Conservation (phyloP, 257 asterid genomes). For the Osmanthus fragrans region DNA sequence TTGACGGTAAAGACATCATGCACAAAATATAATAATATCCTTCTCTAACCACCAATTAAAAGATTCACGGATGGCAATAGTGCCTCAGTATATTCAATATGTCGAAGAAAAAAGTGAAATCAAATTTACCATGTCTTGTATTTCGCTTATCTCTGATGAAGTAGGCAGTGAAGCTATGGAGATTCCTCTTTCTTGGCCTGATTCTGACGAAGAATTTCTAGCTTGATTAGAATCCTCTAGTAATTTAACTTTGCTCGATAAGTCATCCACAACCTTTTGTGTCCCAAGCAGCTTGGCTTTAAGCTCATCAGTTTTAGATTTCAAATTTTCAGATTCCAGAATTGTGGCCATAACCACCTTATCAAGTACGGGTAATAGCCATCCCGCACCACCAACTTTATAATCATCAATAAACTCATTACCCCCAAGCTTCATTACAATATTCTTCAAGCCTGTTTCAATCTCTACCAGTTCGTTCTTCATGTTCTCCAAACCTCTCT, state of each 20-base stretch:
- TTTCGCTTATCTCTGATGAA: conserved; percentile 88
- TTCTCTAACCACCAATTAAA: not conserved
- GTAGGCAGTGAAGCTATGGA: conserved; percentile 52
- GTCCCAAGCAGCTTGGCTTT: conserved; percentile 60
- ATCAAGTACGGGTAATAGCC: conserved; percentile 61
- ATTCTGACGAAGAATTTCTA: conserved; percentile 45
- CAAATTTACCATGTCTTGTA: conserved; percentile 73
- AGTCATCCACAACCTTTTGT: conserved; percentile 62
- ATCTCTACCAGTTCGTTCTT: conserved; percentile 51
- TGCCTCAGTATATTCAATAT: conserved; percentile 6
- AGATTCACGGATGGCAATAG: not conserved
- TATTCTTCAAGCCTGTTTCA: conserved; percentile 54
- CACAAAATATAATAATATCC: not conserved
- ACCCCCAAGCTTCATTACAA: conserved; percentile 66
- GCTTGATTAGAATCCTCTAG: conserved; percentile 64
- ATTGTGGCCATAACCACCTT: conserved; percentile 50
- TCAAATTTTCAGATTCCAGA: conserved; percentile 63
- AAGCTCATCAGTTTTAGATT: conserved; percentile 69
- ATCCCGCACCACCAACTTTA: conserved; percentile 41
- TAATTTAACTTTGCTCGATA: conserved; percentile 68
- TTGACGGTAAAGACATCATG: not conserved
- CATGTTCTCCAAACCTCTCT: conserved; percentile 45
- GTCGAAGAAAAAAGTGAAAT: conserved; percentile 16
- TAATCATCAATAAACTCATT: conserved; percentile 51
- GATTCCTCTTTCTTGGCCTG: conserved; percentile 57